Evolutionary conservation across 345 rosid species (phyloP).

Genomic region (Excoecaria agallocha): DNA sequence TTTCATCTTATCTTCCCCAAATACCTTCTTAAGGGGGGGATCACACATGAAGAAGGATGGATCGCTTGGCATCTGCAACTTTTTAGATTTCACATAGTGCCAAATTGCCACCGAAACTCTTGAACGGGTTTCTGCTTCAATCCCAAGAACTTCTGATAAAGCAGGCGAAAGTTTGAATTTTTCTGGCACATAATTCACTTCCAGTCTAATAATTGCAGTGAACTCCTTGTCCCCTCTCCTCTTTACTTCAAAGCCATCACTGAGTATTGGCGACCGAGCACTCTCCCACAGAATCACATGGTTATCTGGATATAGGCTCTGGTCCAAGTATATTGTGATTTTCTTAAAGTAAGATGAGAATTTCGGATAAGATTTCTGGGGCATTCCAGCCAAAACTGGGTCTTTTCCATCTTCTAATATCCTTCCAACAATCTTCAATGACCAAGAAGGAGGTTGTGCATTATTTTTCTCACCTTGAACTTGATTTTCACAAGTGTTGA

Average conservation of each 20-base stretch:
- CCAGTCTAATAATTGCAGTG: constrained; percentile 49
- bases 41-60: constrained; percentile 49
- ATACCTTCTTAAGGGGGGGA: constrained; percentile 49
- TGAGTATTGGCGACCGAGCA: constrained; percentile 49
- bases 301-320: constrained; percentile 52
- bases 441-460: constrained; percentile 48
- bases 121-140: constrained; percentile 49
- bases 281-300: constrained; percentile 60
- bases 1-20: constrained; percentile 55
- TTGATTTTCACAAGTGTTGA: constrained; percentile 50
- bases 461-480: constrained; percentile 25
- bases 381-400: constrained; percentile 42
- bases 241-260: constrained; percentile 63
- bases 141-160: constrained; percentile 49
- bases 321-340: constrained; percentile 56
- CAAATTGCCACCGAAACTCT: constrained; percentile 54
- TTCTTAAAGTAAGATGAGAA: constrained; percentile 58
- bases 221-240: constrained; percentile 63
- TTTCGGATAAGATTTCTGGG: constrained; percentile 37
- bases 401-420: constrained; percentile 59
- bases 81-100: constrained; percentile 54
- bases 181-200: constrained; percentile 55
- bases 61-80: constrained; percentile 47
- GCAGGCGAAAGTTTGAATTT: constrained; percentile 52
- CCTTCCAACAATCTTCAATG: constrained; percentile 55